These are phyloP conservation scores for Crepidotus variabilis DNA, from an alignment of 768 basidiomycete species.

Conservation along the genomic window DNA sequence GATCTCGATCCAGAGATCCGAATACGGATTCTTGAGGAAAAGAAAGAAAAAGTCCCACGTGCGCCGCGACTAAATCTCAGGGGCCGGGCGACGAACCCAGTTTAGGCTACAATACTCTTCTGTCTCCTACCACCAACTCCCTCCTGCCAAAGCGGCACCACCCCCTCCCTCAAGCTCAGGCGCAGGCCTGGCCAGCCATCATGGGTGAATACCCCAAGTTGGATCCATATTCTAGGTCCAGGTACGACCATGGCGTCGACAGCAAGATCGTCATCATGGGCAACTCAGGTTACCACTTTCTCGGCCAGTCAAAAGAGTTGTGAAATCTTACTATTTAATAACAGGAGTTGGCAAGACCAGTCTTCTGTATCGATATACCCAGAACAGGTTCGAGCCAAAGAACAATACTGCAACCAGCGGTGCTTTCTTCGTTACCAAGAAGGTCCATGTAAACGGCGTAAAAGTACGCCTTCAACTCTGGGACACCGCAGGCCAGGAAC, in stretches of 20 bases:
- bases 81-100: conserved; percentile 19
- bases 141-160: conserved; percentile 46
- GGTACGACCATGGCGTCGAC: conserved; percentile 84
- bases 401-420: conserved; percentile 89
- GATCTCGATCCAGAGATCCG: conserved; percentile 11
- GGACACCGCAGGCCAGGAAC: conserved; percentile 94
- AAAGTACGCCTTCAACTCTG: conserved; percentile 86
- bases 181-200: conserved; percentile 32
- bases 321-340: conserved; percentile 4
- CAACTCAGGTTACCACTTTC: conserved; percentile 44
- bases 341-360: conserved; percentile 91
- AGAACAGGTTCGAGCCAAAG: conserved; percentile 86
- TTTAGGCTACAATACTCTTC: conserved; percentile 22
- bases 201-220: conserved; percentile 54
- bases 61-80: conserved; percentile 24
- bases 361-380: conserved; percentile 85
- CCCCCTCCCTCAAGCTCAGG: conserved; percentile 32
- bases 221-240: conserved; percentile 64
- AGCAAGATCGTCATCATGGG: conserved; percentile 96
- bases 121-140: conserved; percentile 16
- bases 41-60: conserved; percentile 28
- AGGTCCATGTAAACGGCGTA: conserved; percentile 78
- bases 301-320: neutral
- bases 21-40: conserved; percentile 8
- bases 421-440: conserved; percentile 93